Conservation (phyloP, 2,329 filamentous ascomycete genomes). For the Cryphonectria nitschkei region DNA sequence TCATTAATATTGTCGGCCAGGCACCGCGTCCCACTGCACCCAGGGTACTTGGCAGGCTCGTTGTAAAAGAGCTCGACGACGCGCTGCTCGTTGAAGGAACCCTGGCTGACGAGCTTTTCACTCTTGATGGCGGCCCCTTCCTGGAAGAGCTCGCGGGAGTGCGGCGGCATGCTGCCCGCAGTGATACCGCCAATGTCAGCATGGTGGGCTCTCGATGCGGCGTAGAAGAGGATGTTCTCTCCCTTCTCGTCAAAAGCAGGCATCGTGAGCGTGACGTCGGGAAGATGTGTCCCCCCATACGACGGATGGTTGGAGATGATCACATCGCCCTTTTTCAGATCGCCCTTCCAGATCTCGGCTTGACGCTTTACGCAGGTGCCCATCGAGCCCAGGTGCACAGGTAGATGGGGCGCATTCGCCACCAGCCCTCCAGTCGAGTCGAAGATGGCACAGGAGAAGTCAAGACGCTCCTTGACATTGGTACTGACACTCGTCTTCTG, state of each 20-base stretch:
- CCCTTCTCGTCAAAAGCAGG: slow-evolving; percentile 70
- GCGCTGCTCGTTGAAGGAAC: slow-evolving; percentile 75
- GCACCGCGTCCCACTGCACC: slow-evolving; percentile 78
- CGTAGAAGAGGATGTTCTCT: slow-evolving; percentile 79
- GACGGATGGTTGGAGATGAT: slow-evolving; percentile 85
- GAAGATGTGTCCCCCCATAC: slow-evolving; percentile 81
- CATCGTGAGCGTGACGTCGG: slow-evolving; percentile 81
- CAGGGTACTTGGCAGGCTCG: slow-evolving; percentile 74
- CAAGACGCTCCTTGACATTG: slow-evolving; percentile 80
- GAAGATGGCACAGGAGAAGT: slow-evolving; percentile 83
- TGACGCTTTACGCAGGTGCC: slow-evolving; percentile 82
- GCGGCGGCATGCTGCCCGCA: slow-evolving; percentile 81
- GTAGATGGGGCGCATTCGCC: slow-evolving; percentile 79
- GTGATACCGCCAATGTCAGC: slow-evolving; percentile 85
- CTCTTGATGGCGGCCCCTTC: slow-evolving; percentile 68
- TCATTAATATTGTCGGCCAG: slow-evolving; percentile 85
- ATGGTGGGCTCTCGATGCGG: slow-evolving; percentile 79
- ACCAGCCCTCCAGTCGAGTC: slow-evolving; percentile 76
- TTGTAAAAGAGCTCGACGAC: slow-evolving; percentile 73
- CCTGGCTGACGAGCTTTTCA: slow-evolving; percentile 74
- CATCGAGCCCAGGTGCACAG: slow-evolving; percentile 82
- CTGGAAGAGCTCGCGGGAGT: slow-evolving; percentile 67
- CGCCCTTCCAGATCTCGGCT: slow-evolving; percentile 78
- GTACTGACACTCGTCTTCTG: slow-evolving; percentile 81
- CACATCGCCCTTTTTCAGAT: slow-evolving; percentile 77